phyloP scores from a whole-genome alignment of 371 early-diverging fungal genomes.

The Lichtheimia ornata region DNA sequence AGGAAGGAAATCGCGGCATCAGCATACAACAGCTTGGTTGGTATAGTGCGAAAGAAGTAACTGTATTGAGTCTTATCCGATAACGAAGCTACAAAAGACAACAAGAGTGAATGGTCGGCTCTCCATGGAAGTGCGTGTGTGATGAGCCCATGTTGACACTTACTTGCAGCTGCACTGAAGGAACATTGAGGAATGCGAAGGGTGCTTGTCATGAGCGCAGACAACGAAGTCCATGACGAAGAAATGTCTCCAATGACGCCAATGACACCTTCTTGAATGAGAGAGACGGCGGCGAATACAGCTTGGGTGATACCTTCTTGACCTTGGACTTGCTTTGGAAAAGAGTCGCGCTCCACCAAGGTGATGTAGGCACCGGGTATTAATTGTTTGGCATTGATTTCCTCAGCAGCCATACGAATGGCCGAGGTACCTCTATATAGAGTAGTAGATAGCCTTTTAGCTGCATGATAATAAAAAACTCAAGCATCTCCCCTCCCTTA shows the following conservation, averaged over 20 bases:
- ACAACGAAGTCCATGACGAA: conserved; percentile 58
- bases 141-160: not conserved
- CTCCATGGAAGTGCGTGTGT: too few species aligned
- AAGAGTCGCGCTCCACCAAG: conserved; percentile 59
- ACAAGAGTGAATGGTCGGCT: not conserved
- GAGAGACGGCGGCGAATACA: conserved; percentile 55
- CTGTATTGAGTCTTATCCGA: conserved; percentile 59
- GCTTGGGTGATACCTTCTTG: conserved; percentile 52
- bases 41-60: conserved; percentile 60
- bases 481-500: conserved; percentile 7
- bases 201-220: conserved; percentile 59
- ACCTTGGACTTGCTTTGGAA: conserved; percentile 49
- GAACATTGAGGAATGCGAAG: conserved; percentile 67
- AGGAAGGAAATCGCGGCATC: conserved; percentile 57
- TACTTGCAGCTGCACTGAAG: conserved; percentile 61
- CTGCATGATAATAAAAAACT: not conserved
- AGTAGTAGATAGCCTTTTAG: not conserved
- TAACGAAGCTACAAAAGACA: conserved; percentile 41
- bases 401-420: conserved; percentile 57
- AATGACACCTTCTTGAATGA: conserved; percentile 58
- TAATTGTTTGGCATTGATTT: conserved; percentile 53
- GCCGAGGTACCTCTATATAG: conserved; percentile 55
- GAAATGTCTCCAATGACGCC: conserved; percentile 65
- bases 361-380: conserved; percentile 65
- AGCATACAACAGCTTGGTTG: conserved; percentile 54